These are phyloP conservation scores for Lumnitzera littorea DNA, from an alignment of 345 rosid genomes.

Conservation along the genomic window DNA sequence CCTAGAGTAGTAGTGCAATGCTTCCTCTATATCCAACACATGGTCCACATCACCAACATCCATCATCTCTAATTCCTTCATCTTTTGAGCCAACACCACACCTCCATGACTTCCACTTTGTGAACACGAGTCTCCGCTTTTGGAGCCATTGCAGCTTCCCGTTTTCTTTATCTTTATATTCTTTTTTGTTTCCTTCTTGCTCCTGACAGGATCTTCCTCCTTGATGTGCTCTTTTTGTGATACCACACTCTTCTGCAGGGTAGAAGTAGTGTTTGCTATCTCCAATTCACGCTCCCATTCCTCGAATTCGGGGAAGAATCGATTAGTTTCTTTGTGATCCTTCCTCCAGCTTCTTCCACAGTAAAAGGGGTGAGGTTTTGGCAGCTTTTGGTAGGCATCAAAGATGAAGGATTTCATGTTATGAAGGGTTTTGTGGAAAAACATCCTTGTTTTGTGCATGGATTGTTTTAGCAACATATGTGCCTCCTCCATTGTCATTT, in stretches of 20 bases:
- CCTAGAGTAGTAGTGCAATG: slow-evolving; percentile 71
- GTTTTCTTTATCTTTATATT: slow-evolving; percentile 18
- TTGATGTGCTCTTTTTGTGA: neutral
- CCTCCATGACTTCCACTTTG: slow-evolving; percentile 24
- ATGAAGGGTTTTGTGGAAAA: slow-evolving; percentile 38
- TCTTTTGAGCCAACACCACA: slow-evolving; percentile 53
- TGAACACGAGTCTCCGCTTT: slow-evolving; percentile 13
- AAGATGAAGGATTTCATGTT: slow-evolving; percentile 49
- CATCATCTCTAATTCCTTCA: slow-evolving; percentile 84
- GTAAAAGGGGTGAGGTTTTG: slow-evolving; percentile 20
- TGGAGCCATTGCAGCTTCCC: slow-evolving; percentile 19
- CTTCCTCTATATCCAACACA: slow-evolving; percentile 72
- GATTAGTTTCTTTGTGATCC: neutral
- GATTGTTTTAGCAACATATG: slow-evolving; percentile 48
- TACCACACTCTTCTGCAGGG: neutral
- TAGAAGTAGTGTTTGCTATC: neutral
- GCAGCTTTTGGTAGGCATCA: slow-evolving; percentile 35
- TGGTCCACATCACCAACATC: slow-evolving; percentile 66
- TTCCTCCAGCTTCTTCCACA: slow-evolving; percentile 13
- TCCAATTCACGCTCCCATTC: neutral
- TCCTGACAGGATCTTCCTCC: neutral
- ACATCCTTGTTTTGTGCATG: slow-evolving; percentile 41
- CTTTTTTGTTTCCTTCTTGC: slow-evolving; percentile 8
- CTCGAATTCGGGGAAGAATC: neutral
- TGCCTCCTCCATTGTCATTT: slow-evolving; percentile 6